A percentile compares a stretch with the other conserved stretches of the same genome.
These are phyloP conservation scores for Globisporangium middletonii DNA, from an alignment of 352 stramenopile species.

Conservation along the genomic window DNA sequence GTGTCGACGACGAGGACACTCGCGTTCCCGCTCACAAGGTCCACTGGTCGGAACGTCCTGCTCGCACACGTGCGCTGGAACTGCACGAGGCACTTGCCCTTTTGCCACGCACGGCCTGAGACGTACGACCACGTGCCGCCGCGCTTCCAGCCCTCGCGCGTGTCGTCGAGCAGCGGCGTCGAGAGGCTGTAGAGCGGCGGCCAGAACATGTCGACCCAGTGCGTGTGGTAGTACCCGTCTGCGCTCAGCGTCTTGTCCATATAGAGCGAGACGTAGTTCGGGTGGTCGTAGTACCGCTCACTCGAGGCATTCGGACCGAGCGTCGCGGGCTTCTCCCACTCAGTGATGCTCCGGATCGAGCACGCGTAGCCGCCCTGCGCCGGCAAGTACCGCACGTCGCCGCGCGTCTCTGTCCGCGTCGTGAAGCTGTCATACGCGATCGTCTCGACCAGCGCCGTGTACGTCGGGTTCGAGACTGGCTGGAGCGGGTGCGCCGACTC, in stretches of 20 bases:
- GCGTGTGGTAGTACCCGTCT: conserved; percentile 83
- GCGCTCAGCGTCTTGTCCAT: conserved; percentile 87
- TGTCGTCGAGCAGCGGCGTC: conserved; percentile 80
- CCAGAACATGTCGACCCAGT: conserved; percentile 90
- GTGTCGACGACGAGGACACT: conserved; percentile 84
- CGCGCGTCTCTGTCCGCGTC: conserved; percentile 24
- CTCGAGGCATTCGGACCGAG: conserved; percentile 42
- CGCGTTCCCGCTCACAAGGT: conserved; percentile 25
- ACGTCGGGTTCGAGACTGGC: conserved; percentile 60
- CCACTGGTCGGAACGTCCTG: conserved; percentile 12
- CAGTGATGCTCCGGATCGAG: conserved; percentile 89
- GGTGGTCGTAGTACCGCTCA: conserved; percentile 86
- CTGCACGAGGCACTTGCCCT: conserved; percentile 92
- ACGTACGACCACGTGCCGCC: conserved; percentile 72
- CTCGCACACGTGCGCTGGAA: conserved; percentile 82
- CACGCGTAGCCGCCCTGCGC: conserved; percentile 93
- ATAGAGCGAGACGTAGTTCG: conserved; percentile 96
- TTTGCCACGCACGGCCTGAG: conserved; percentile 76
- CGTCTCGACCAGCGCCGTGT: conserved; percentile 42
- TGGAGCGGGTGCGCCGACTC: conserved; percentile 39
- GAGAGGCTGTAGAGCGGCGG: conserved; percentile 88
- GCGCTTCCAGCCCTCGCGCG: conserved; percentile 88
- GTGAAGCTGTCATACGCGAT: conserved; percentile 47
- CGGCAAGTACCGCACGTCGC: conserved; percentile 53
- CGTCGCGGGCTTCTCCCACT: conserved; percentile 90